phyloP scores from a whole-genome alignment of 768 basidiomycete species.

The Kwoniella shandongensis region DNA sequence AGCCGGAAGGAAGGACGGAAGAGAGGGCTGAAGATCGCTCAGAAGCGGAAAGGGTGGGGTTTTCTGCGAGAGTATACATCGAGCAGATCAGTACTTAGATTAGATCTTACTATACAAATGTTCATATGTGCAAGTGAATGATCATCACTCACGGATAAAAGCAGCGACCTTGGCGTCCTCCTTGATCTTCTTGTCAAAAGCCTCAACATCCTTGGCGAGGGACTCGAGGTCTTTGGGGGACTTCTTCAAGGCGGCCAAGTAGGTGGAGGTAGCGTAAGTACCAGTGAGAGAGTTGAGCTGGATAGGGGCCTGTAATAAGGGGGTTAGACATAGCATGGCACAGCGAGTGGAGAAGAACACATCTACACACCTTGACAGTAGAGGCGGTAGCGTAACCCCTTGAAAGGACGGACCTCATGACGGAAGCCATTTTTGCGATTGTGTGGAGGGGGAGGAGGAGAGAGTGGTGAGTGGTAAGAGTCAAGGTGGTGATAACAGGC shows the following conservation, averaged over 20 bases:
- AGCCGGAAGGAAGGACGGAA: slow-evolving; percentile 60
- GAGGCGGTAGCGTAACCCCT: slow-evolving; percentile 51
- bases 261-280: slow-evolving; percentile 53
- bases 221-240: slow-evolving; percentile 78
- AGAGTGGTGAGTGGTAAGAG: slow-evolving; percentile 5
- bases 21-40: slow-evolving; percentile 72
- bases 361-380: slow-evolving; percentile 47
- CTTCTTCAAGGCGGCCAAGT: slow-evolving; percentile 62
- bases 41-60: slow-evolving; percentile 83
- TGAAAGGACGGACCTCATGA: slow-evolving; percentile 41
- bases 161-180: slow-evolving; percentile 64
- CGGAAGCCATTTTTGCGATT: slow-evolving; percentile 42
- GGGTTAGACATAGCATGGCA: slow-evolving; percentile 1
- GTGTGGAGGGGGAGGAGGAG: slow-evolving; percentile 1
- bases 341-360: background rate
- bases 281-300: slow-evolving; percentile 54
- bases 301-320: slow-evolving; percentile 42
- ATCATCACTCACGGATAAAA: slow-evolving; percentile 61
- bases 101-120: too few relatives aligned
- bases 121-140: background rate
- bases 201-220: slow-evolving; percentile 78
- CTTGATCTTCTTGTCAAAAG: slow-evolving; percentile 69
- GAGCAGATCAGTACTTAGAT: too few relatives aligned
- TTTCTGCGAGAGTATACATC: slow-evolving; percentile 56
- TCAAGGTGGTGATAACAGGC: too few relatives aligned